Evolutionary conservation across 1,139 yeast species (phyloP).

Genomic region (Yamadazyma triangularis): DNA sequence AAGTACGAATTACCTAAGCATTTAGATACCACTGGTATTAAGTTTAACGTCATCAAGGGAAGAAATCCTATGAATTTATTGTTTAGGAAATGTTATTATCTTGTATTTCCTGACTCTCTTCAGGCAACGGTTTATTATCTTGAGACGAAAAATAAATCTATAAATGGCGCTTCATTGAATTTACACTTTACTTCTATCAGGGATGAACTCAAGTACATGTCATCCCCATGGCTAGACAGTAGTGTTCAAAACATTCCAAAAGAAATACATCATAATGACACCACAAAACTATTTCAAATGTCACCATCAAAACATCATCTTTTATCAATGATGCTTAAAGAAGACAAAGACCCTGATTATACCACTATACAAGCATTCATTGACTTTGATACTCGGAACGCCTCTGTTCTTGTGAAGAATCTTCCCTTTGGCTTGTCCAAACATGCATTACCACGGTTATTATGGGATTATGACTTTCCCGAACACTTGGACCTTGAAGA

Average conservation of each 20-base stretch:
- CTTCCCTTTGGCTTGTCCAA: slow-evolving; percentile 38
- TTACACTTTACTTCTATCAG: slow-evolving; percentile 37
- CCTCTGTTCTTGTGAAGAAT: slow-evolving; percentile 32
- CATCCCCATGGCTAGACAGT: slow-evolving; percentile 20
- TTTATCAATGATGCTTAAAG: not conserved
- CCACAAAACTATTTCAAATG: too few relatives aligned
- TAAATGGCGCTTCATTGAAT: slow-evolving; percentile 48
- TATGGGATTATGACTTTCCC: slow-evolving; percentile 40
- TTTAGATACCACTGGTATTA: slow-evolving; percentile 17
- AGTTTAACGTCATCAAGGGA: slow-evolving; percentile 38
- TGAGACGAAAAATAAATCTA: slow-evolving; percentile 43
- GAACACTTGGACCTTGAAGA: slow-evolving; percentile 7
- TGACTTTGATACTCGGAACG: slow-evolving; percentile 7
- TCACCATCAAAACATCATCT: not conserved
- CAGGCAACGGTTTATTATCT: slow-evolving; percentile 49
- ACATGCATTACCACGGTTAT: slow-evolving; percentile 24
- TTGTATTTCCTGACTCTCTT: slow-evolving; percentile 42
- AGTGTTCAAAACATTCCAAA: not conserved
- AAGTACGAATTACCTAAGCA: slow-evolving; percentile 19
- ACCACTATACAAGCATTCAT: slow-evolving; percentile 5
- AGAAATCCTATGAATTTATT: slow-evolving; percentile 43
- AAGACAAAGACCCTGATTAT: slow-evolving; percentile 10
- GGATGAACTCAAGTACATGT: slow-evolving; percentile 18
- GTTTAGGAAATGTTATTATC: slow-evolving; percentile 47
- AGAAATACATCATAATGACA: not conserved